These are phyloP conservation scores for Macadamia integrifolia DNA, from an alignment of 164 flowering plant species.

Conservation along the genomic window DNA sequence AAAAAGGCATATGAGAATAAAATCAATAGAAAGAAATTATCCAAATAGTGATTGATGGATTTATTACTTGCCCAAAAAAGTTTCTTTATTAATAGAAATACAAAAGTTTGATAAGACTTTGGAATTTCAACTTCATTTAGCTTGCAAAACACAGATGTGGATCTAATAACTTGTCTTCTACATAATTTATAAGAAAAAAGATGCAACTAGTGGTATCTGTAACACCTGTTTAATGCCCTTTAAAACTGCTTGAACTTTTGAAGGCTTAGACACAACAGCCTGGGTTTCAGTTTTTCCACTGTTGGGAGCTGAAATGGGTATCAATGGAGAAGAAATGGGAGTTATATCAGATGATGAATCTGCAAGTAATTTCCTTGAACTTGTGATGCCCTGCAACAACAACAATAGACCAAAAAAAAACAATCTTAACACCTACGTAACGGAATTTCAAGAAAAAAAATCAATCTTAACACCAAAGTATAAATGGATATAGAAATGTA, in stretches of 20 bases:
- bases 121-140: too few relatives aligned
- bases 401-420: neutral
- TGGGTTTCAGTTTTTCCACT: constrained; percentile 47
- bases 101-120: too few relatives aligned
- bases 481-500: too few relatives aligned
- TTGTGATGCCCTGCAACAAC: constrained; percentile 57
- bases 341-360: constrained; percentile 40
- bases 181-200: neutral
- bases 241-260: constrained; percentile 74
- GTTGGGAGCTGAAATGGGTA: constrained; percentile 34
- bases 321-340: constrained; percentile 64
- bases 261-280: constrained; percentile 46
- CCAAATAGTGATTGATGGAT: too few relatives aligned
- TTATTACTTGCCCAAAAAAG: too few relatives aligned
- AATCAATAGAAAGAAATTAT: too few relatives aligned
- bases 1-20: too few relatives aligned
- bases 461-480: too few relatives aligned
- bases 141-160: too few relatives aligned
- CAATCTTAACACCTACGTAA: neutral
- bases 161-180: too few relatives aligned
- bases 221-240: constrained; percentile 80
- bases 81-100: too few relatives aligned
- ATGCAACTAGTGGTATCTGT: neutral
- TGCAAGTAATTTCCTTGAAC: constrained; percentile 55
- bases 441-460: too few relatives aligned